phyloP scores from a whole-genome alignment of 2,329 filamentous ascomycete species.

The Aspergillus nomiae region DNA sequence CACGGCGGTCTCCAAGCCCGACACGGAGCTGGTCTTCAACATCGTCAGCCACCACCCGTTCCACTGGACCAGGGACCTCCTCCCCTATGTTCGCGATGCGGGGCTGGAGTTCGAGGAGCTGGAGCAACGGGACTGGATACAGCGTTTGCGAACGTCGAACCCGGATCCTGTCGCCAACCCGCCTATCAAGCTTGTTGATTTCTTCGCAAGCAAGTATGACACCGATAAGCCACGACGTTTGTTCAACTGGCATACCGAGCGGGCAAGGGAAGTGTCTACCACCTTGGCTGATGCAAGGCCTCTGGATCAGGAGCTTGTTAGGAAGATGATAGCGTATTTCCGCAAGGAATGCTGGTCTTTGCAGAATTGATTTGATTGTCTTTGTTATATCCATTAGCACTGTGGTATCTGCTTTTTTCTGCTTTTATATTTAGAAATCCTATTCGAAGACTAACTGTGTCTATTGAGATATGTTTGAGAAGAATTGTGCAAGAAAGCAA shows the following conservation, averaged over 20 bases:
- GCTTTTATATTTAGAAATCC: not conserved
- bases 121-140: conserved; percentile 30
- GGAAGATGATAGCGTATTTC: conserved; percentile 42
- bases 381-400: too few relatives aligned
- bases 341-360: conserved; percentile 19
- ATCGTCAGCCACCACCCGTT: conserved; percentile 55
- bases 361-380: not conserved
- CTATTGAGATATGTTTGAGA: too few relatives aligned
- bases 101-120: conserved; percentile 40
- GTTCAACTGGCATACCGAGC: conserved; percentile 22
- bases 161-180: conserved; percentile 54
- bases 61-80: conserved; percentile 55
- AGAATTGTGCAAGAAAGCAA: too few relatives aligned
- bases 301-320: conserved; percentile 30
- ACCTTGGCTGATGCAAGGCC: conserved; percentile 15
- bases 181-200: conserved; percentile 56
- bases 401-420: too few relatives aligned
- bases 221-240: conserved; percentile 12
- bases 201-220: conserved; percentile 57
- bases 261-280: conserved; percentile 15
- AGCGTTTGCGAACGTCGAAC: conserved; percentile 47
- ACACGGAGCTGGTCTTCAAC: conserved; percentile 47
- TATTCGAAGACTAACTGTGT: not conserved
- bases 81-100: conserved; percentile 54
- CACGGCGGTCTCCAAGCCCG: not conserved